Evolutionary conservation across 2,329 filamentous ascomycete species (phyloP).

Genomic region (Gnomoniopsis smithogilvyi): DNA sequence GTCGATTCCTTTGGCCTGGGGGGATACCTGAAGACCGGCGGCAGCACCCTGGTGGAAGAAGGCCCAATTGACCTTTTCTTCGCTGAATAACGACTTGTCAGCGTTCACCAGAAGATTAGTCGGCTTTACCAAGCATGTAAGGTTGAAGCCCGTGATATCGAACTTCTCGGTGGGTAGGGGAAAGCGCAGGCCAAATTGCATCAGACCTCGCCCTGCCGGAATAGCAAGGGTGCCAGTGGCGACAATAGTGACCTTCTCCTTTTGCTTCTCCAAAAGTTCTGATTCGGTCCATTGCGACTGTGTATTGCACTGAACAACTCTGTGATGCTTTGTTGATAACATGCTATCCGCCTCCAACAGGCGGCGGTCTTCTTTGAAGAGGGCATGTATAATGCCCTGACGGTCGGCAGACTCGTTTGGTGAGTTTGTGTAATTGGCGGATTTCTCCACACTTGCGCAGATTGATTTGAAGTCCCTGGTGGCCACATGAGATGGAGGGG

Average conservation of each 20-base stretch:
- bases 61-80: conserved; percentile 97
- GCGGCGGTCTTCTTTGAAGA: conserved; percentile 89
- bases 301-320: conserved; percentile 72
- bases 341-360: conserved; percentile 82
- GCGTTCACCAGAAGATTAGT: conserved; percentile 91
- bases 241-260: conserved; percentile 81
- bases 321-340: conserved; percentile 79
- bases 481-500: conserved; percentile 59
- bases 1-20: conserved; percentile 87
- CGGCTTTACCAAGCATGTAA: conserved; percentile 88
- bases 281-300: conserved; percentile 79
- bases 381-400: conserved; percentile 75
- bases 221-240: conserved; percentile 86
- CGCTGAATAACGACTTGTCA: conserved; percentile 80
- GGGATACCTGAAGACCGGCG: conserved; percentile 88
- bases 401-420: conserved; percentile 64
- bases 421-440: conserved; percentile 4
- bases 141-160: conserved; percentile 83
- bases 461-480: conserved; percentile 76
- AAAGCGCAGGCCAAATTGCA: conserved; percentile 83
- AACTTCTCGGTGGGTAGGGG: conserved; percentile 92
- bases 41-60: conserved; percentile 97
- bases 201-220: conserved; percentile 79
- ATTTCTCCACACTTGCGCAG: conserved; percentile 9
- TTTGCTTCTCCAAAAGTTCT: conserved; percentile 87